phyloP scores from a whole-genome alignment of 2,329 filamentous ascomycete species.

The Fusarium solani-melongenae region DNA sequence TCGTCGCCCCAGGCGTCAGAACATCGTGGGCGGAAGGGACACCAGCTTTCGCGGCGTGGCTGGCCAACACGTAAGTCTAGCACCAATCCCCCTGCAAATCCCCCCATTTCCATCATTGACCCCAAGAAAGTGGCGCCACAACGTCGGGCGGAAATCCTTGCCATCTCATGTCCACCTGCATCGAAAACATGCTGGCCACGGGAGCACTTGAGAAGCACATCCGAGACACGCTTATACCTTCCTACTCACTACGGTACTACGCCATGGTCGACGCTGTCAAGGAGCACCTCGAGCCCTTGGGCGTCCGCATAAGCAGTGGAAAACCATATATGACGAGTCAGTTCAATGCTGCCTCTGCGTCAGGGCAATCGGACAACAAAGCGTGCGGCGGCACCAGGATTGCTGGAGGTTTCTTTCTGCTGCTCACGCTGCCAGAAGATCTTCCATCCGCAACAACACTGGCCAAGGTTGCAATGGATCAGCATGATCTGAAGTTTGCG shows the following conservation, averaged over 20 bases:
- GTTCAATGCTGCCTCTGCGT: too few species aligned
- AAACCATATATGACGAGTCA: too few species aligned
- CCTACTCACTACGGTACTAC: neutral
- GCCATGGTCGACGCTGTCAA: neutral
- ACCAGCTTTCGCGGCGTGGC: neutral
- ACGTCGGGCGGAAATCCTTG: neutral
- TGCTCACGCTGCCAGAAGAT: neutral
- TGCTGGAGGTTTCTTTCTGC: neutral
- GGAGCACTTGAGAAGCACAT: neutral
- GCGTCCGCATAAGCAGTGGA: neutral
- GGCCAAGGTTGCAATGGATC: neutral
- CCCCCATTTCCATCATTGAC: too few species aligned
- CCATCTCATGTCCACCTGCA: neutral
- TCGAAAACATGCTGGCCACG: neutral
- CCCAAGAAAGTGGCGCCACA: neutral
- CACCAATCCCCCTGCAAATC: neutral
- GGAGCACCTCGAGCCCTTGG: neutral
- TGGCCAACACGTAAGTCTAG: neutral
- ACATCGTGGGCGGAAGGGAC: constrained; percentile 49
- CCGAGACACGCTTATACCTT: neutral
- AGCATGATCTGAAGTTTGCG: neutral
- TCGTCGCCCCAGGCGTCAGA: constrained; percentile 70
- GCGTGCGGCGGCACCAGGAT: too few species aligned
- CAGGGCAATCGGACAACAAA: too few species aligned
- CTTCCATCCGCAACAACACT: neutral